Conservation (phyloP, 768 basidiomycete species). For the Multifurca ochricompacta region DNA sequence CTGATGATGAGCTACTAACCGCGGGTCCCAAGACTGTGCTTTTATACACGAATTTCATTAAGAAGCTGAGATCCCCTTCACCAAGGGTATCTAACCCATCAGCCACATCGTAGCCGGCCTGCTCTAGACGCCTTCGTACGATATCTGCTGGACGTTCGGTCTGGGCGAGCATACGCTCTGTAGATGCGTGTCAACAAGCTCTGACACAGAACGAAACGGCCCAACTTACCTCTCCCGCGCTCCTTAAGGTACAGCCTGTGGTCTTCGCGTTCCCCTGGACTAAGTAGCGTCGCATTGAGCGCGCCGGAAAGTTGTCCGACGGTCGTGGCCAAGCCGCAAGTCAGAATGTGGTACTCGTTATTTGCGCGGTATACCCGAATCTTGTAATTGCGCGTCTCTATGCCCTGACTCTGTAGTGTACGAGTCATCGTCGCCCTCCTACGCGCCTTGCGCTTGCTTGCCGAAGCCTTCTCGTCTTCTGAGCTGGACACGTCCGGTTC, state of each 20-base stretch:
- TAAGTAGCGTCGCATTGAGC: conserved; percentile 51
- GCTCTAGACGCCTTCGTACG: conserved; percentile 72
- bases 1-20: conserved; percentile 35
- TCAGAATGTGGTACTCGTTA: conserved; percentile 62
- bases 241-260: conserved; percentile 71
- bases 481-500: conserved; percentile 37
- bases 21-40: conserved; percentile 57
- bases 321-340: conserved; percentile 54
- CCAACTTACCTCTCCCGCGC: conserved; percentile 57
- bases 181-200: neutral
- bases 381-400: conserved; percentile 31
- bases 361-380: conserved; percentile 76
- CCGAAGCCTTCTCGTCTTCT: conserved; percentile 30
- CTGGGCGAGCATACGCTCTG: conserved; percentile 77
- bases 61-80: conserved; percentile 73
- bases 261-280: conserved; percentile 43
- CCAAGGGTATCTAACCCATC: conserved; percentile 76
- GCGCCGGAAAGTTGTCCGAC: conserved; percentile 57
- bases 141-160: conserved; percentile 82
- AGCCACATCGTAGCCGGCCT: conserved; percentile 79
- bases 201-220: neutral
- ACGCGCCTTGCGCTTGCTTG: conserved; percentile 21
- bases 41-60: conserved; percentile 88
- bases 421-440: conserved; percentile 12
- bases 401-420: neutral